Evolutionary conservation across 441 rosid species (phyloP).

Genomic region (Gossypium schwendimanii): DNA sequence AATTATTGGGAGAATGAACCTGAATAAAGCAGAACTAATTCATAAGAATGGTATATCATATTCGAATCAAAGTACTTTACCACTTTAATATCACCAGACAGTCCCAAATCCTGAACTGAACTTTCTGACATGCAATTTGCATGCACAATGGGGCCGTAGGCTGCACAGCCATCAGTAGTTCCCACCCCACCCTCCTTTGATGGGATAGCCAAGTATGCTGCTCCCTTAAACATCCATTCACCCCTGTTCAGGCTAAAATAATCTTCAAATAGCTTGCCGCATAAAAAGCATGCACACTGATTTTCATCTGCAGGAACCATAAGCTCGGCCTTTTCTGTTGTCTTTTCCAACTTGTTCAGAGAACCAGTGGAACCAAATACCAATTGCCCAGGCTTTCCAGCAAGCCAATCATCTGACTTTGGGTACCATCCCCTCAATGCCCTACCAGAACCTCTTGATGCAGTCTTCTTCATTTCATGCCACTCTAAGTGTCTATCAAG

Average conservation of each 20-base stretch:
- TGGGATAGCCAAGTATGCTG: slow-evolving; percentile 42
- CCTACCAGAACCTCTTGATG: slow-evolving; percentile 25
- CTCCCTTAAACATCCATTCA: slow-evolving; percentile 84
- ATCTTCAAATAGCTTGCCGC: slow-evolving; percentile 91
- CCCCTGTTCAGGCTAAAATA: slow-evolving; percentile 44
- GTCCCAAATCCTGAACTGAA: slow-evolving; percentile 47
- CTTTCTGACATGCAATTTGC: slow-evolving; percentile 47
- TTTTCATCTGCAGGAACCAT: slow-evolving; percentile 74
- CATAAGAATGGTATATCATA: background rate
- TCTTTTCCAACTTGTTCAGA: slow-evolving; percentile 29
- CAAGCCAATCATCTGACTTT: slow-evolving; percentile 56
- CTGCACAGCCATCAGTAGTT: slow-evolving; percentile 24
- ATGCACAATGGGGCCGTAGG: slow-evolving; percentile 62
- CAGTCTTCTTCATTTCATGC: slow-evolving; percentile 50
- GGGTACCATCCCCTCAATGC: slow-evolving; percentile 65
- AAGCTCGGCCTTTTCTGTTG: slow-evolving; percentile 32
- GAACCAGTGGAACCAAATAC: slow-evolving; percentile 33
- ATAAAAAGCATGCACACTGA: slow-evolving; percentile 73
- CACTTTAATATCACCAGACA: slow-evolving; percentile 41
- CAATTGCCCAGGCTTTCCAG: slow-evolving; percentile 33
- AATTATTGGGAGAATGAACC: background rate
- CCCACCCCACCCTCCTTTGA: slow-evolving; percentile 16
- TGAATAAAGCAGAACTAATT: background rate
- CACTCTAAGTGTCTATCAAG: slow-evolving; percentile 71
- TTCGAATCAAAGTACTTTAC: slow-evolving; percentile 31